Evolutionary conservation across 371 early-diverging fungal species (phyloP), one percentile per base, ranked within the genome.

Genomic region (Mucor racemosus): DNA sequence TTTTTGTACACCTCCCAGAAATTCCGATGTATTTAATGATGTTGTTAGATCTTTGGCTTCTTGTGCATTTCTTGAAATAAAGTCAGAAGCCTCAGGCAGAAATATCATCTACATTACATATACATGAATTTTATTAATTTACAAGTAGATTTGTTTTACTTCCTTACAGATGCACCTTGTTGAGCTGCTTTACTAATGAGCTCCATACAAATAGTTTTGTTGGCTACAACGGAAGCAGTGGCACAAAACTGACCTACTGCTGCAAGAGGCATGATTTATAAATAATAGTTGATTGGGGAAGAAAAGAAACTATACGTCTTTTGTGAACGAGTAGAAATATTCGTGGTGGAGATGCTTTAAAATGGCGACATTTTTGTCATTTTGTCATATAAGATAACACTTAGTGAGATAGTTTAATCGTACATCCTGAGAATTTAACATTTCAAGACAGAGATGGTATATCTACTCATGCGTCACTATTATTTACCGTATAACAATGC

Each of bases 41-140:
- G 82, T 77, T 1, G 92, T 81, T 14, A 92, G 76, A 6, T 70
- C 53, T 1, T 84, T 41, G 7, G 84, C 75, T 60, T 88, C 82
- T 15, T 79, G 78, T 15, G 72, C 74, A 41, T 74, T 75, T 26
- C 72, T 76, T 11, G 91, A 86, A 48, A 95, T 90, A 66, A 92
- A 95, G 74, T 95, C 95, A 34, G 90, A 88, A 7, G 92, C 88
- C 68, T 95, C 95, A 0, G 95, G 95, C 10, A 95, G 77, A 76
- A 94, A 95, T 21, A 94, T 69, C 82, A 91, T 88, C 90, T 90
- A 64, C 31, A 41, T 26, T 26, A 26, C 26, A 6, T 1, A 3
- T 40, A 15, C 10, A 9, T 66, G 13, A 6, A 53, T 17, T 31
- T 1, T 36, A 13, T 21, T 58, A 26, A 31, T 31, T 21, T 3